These are phyloP conservation scores for Plectosphaerella cucumerina DNA, from an alignment of 2,329 filamentous ascomycete species.

Conservation along the genomic window DNA sequence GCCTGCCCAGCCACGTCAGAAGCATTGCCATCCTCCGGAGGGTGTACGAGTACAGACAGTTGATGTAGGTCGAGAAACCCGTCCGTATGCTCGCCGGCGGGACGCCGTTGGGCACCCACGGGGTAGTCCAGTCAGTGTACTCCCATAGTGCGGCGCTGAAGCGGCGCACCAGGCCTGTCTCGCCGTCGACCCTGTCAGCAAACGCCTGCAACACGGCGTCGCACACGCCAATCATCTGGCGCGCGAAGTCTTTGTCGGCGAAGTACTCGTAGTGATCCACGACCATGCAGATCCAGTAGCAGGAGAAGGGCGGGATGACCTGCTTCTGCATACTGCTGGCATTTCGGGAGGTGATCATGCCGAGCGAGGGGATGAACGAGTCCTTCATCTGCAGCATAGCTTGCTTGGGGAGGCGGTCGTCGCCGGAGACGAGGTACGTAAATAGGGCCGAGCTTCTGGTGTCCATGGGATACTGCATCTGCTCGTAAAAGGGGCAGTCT, in stretches of 20 bases:
- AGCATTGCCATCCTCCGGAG: slow-evolving; percentile 27
- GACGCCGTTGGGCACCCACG: slow-evolving; percentile 25
- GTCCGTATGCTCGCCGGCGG: slow-evolving; percentile 29
- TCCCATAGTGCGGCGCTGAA: slow-evolving; percentile 26
- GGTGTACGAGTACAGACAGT: slow-evolving; percentile 31
- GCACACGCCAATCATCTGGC: slow-evolving; percentile 22
- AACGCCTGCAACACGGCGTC: slow-evolving; percentile 23
- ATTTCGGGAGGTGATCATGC: slow-evolving; percentile 27
- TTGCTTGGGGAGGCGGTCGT: slow-evolving; percentile 24
- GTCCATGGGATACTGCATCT: slow-evolving; percentile 24
- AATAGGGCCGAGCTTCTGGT: slow-evolving; percentile 20
- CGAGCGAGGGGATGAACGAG: slow-evolving; percentile 15
- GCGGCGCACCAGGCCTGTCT: slow-evolving; percentile 7
- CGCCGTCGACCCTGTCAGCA: slow-evolving; percentile 8
- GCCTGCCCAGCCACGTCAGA: slow-evolving; percentile 23
- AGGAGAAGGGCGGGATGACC: slow-evolving; percentile 29
- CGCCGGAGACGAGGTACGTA: slow-evolving; percentile 22
- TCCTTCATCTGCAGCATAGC: slow-evolving; percentile 21
- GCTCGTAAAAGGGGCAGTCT: slow-evolving; percentile 29
- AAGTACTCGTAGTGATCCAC: slow-evolving; percentile 31
- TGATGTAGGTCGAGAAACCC: slow-evolving; percentile 35
- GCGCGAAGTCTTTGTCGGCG: slow-evolving; percentile 22
- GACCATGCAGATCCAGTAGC: slow-evolving; percentile 30
- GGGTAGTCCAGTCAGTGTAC: slow-evolving; percentile 28
- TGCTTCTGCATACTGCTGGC: slow-evolving; percentile 29